phyloP scores from a whole-genome alignment of 1,284 basidiomycete genomes.

The Boletellus deceptivus region DNA sequence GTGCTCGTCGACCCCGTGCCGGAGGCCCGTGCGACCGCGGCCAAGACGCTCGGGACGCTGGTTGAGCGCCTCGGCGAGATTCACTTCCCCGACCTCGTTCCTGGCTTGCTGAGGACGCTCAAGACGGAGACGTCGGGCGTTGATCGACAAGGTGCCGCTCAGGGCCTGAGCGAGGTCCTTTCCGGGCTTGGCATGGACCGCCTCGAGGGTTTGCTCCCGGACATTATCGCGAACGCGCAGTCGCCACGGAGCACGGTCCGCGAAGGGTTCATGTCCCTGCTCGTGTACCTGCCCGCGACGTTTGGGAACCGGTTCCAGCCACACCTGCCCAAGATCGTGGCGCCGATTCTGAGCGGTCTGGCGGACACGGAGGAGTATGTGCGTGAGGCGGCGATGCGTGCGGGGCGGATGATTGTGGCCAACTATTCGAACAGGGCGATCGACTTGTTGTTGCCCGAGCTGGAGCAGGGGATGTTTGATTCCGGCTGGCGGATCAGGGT shows the following conservation, averaged over 20 bases:
- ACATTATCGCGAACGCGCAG: conserved; percentile 90
- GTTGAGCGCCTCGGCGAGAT: conserved; percentile 95
- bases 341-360: no score
- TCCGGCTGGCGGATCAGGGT: no score
- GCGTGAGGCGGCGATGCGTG: no score
- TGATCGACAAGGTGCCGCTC: conserved; percentile 96
- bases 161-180: conserved; percentile 95
- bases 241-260: conserved; percentile 90
- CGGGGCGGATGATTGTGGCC: no score
- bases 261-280: conserved; percentile 92
- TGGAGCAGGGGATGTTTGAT: no score
- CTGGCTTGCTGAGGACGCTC: conserved; percentile 85
- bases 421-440: no score
- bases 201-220: conserved; percentile 91
- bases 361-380: no score
- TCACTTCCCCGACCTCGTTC: conserved; percentile 95
- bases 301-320: no score
- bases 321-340: no score
- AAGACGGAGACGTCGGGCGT: conserved; percentile 95
- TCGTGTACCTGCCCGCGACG: no score
- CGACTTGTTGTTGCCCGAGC: no score
- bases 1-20: conserved; percentile 96
- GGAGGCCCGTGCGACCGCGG: conserved; percentile 95
- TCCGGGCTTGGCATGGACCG: conserved; percentile 97
- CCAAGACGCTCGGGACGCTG: conserved; percentile 95